These are phyloP conservation scores for Bothriochloa decipiens DNA, from an alignment of 176 grass and related monocot species.

Conservation along the genomic window DNA sequence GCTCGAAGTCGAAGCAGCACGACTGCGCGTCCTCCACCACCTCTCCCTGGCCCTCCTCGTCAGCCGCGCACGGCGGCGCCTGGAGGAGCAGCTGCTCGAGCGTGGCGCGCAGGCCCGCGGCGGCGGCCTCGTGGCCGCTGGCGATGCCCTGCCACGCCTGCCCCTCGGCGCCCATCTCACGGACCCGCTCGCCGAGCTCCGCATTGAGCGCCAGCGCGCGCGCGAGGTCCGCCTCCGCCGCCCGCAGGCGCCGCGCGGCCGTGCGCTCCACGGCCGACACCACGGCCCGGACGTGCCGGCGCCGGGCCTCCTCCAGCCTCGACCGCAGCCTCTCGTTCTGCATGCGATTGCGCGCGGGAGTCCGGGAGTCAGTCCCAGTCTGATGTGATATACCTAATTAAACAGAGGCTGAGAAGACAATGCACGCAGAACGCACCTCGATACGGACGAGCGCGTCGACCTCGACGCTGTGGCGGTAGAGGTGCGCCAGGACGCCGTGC, in stretches of 20 bases:
- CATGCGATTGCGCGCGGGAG: not conserved
- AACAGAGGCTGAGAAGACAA: not conserved
- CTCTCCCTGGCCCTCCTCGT: not conserved
- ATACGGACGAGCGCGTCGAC: constrained; percentile 66
- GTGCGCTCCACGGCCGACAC: constrained; percentile 43
- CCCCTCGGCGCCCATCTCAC: constrained; percentile 50
- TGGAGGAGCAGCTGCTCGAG: constrained; percentile 52
- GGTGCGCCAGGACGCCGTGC: constrained; percentile 43
- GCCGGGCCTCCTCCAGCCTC: constrained; percentile 52
- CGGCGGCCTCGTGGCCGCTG: constrained; percentile 57
- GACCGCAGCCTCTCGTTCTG: constrained; percentile 68
- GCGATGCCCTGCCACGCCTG: constrained; percentile 63
- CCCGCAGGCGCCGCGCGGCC: constrained; percentile 33
- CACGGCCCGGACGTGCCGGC: constrained; percentile 52
- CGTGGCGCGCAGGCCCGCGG: constrained; percentile 55
- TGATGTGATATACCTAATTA: not conserved
- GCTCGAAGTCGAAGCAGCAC: constrained; percentile 59
- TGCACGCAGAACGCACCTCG: constrained; percentile 41
- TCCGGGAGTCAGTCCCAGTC: too few species aligned
- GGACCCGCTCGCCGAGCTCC: constrained; percentile 65
- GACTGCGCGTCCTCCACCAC: constrained; percentile 61
- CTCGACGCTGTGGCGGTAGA: constrained; percentile 62
- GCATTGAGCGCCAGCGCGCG: constrained; percentile 39
- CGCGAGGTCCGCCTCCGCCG: constrained; percentile 54
- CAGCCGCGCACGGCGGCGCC: not conserved